phyloP scores from a whole-genome alignment of 352 stramenopile species.

The Globisporangium radiosum region DNA sequence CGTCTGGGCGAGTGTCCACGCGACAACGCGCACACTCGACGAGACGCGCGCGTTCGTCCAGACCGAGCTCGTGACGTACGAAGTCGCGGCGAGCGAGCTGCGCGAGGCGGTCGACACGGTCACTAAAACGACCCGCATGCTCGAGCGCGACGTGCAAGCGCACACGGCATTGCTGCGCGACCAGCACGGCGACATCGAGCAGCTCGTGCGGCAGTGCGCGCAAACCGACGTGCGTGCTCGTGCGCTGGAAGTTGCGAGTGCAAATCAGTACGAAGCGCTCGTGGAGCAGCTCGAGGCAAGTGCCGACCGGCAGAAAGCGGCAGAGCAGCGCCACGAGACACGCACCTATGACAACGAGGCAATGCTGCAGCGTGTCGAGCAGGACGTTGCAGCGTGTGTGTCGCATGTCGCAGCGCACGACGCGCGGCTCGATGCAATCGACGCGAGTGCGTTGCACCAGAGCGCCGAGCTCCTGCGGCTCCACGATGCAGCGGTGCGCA shows the following conservation, averaged over 20 bases:
- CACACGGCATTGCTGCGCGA: conserved; percentile 16
- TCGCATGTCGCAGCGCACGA: conserved; percentile 25
- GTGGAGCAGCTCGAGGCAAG: conserved; percentile 20
- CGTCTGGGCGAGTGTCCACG: conserved; percentile 43
- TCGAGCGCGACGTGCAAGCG: conserved; percentile 17
- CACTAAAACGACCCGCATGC: conserved; percentile 10
- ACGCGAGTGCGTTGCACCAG: conserved; percentile 20
- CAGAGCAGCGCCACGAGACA: conserved; percentile 13
- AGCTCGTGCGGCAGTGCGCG: conserved; percentile 21
- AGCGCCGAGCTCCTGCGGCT: conserved; percentile 26
- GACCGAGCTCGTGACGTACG: conserved; percentile 40
- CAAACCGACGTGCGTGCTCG: conserved; percentile 17
- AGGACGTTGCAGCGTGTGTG: conserved; percentile 24
- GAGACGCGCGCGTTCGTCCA: conserved; percentile 35
- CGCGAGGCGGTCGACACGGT: conserved; percentile 22
- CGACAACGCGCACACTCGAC: conserved; percentile 26
- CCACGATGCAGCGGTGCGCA: conserved; percentile 21
- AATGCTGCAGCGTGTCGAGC: conserved; percentile 20
- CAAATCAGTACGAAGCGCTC: conserved; percentile 17
- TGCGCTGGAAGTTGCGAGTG: conserved; percentile 18
- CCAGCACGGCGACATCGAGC: conserved; percentile 24
- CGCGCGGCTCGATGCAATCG: conserved; percentile 21
- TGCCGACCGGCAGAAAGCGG: conserved; percentile 12
- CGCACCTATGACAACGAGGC: conserved; percentile 28
- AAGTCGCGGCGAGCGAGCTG: conserved; percentile 28